Conservation (phyloP, 2,329 filamentous ascomycete species). For the Aschersonia sp. region DNA sequence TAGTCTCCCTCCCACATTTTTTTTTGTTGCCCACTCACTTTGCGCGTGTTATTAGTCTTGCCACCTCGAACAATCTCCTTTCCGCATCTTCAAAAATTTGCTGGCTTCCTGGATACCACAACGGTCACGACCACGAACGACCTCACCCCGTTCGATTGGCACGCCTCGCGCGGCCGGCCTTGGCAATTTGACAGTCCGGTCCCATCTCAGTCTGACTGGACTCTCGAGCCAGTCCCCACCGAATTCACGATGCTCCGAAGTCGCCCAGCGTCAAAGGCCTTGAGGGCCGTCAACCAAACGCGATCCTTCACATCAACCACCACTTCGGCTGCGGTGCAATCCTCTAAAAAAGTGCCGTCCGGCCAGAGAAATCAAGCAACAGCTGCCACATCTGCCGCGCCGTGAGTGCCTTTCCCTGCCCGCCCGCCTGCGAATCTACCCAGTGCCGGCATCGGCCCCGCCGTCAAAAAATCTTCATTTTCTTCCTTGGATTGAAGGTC, state of each 20-base stretch:
- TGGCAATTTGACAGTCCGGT: neutral
- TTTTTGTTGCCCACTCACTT: neutral
- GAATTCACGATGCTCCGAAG: constrained; percentile 31
- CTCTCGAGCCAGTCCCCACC: constrained; percentile 1
- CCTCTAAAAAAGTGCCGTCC: constrained; percentile 24
- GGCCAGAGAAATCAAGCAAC: constrained; percentile 34
- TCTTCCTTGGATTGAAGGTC: neutral
- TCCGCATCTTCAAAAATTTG: too few relatives aligned
- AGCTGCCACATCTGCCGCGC: constrained; percentile 25
- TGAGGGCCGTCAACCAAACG: constrained; percentile 26
- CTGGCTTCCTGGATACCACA: too few relatives aligned
- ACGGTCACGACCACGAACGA: too few relatives aligned
- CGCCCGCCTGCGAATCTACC: constrained; percentile 1
- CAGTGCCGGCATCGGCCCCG: constrained; percentile 5
- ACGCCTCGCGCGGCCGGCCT: neutral
- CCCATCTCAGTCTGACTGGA: neutral
- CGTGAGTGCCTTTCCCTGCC: constrained; percentile 28
- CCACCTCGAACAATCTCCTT: too few relatives aligned
- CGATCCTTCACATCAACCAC: constrained; percentile 26
- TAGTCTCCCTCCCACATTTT: neutral
- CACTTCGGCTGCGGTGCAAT: constrained; percentile 18
- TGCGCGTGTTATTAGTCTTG: too few relatives aligned
- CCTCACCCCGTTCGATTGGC: too few relatives aligned
- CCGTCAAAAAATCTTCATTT: neutral
- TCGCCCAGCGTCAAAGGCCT: constrained; percentile 30